Evolutionary conservation across 257 asterid species (phyloP).

Genomic region (Leptodermis oblonga): DNA sequence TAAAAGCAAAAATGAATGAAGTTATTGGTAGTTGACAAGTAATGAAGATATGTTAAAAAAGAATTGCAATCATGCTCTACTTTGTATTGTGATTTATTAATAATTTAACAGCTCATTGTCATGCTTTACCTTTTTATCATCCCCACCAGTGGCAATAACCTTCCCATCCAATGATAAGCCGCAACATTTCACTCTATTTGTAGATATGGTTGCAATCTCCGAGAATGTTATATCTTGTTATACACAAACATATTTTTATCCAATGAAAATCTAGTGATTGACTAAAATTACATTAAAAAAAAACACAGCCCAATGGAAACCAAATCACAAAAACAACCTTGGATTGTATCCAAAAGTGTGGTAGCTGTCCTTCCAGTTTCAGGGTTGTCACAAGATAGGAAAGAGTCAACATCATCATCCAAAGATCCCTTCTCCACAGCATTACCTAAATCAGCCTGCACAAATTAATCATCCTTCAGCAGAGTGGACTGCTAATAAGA

Average conservation of each 20-base stretch:
- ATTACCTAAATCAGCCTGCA: conserved; percentile 27
- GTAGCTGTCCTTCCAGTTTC: conserved; percentile 13
- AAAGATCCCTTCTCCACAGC: conserved; percentile 15
- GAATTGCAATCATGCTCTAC: not conserved
- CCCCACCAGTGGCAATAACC: conserved; percentile 28
- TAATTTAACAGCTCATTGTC: not conserved
- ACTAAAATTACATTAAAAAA: conserved; percentile 6
- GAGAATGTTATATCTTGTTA: conserved; percentile 17
- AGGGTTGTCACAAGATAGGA: conserved; percentile 19
- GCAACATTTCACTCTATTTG: conserved; percentile 21
- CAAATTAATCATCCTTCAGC: not conserved
- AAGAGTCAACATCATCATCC: conserved; percentile 21
- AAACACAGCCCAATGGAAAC: not conserved
- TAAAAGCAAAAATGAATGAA: conserved; percentile 4
- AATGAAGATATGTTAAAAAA: not conserved
- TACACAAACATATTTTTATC: not conserved
- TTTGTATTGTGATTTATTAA: not conserved
- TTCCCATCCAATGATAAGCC: conserved; percentile 32
- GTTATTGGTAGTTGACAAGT: not conserved
- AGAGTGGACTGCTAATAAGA: not conserved
- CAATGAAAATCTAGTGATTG: not conserved
- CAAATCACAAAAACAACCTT: conserved; percentile 16
- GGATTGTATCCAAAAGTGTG: conserved; percentile 15
- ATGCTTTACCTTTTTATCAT: conserved; percentile 22
- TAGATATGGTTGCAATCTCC: conserved; percentile 21